phyloP scores from a whole-genome alignment of 805 yeast genomes.

The Groenewaldozyma tartarivorans region DNA sequence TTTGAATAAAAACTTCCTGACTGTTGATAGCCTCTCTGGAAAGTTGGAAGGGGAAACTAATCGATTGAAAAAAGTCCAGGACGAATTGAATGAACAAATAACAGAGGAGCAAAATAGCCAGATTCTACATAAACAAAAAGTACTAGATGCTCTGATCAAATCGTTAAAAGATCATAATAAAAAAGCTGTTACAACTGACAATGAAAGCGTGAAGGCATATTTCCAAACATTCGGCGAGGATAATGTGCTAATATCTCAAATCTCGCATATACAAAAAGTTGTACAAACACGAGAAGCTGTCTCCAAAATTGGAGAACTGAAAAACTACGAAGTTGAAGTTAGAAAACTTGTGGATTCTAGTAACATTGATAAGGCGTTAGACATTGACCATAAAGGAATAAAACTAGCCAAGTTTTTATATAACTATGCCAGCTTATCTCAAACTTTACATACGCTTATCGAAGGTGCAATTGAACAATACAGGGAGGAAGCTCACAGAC shows the following conservation, averaged over 20 bases:
- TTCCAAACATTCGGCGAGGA: neutral
- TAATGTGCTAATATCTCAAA: neutral
- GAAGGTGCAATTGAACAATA: slow-evolving; percentile 2
- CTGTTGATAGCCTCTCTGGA: slow-evolving; percentile 14
- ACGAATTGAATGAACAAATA: neutral
- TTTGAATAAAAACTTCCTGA: slow-evolving; percentile 19
- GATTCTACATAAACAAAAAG: neutral
- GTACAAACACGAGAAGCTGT: neutral
- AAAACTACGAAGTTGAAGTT: neutral
- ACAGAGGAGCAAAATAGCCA: neutral
- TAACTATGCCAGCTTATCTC: neutral
- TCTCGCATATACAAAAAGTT: neutral
- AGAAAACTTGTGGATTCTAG: neutral
- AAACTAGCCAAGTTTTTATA: neutral
- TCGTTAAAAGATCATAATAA: neutral
- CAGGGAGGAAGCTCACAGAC: neutral
- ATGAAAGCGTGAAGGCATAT: neutral
- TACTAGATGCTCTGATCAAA: neutral
- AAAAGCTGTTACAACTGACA: neutral
- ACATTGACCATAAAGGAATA: neutral
- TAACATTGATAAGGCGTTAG: neutral
- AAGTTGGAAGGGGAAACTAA: slow-evolving; percentile 13
- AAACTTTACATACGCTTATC: slow-evolving; percentile 4
- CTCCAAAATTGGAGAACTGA: neutral
- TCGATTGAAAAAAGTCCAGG: slow-evolving; percentile 6